Percentiles rank a stretch among this genome's conserved stretches.
Conservation (phyloP, 2,329 filamentous ascomycete genomes). For the Fusarium irregulare region DNA sequence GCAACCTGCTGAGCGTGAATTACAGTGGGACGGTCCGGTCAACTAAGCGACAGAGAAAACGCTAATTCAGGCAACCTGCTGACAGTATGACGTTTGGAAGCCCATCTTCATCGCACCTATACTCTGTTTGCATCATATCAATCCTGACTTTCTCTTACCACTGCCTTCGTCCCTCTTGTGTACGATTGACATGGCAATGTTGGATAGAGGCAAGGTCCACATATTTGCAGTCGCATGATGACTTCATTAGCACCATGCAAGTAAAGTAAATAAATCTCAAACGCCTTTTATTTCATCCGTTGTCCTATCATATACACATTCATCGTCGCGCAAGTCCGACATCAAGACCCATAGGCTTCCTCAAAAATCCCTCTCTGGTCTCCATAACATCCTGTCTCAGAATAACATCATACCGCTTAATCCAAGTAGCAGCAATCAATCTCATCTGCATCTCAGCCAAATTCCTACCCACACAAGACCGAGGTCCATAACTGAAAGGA, state of each 20-base stretch:
- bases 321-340: conserved; percentile 39
- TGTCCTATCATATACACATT: too few species aligned
- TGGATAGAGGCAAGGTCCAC: accelerated
- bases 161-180: too few species aligned
- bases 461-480: conserved; percentile 81
- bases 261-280: accelerated
- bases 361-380: conserved; percentile 82
- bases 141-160: too few species aligned
- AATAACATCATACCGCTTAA: conserved; percentile 61
- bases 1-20: not conserved
- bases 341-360: conserved; percentile 78
- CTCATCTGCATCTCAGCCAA: conserved; percentile 91
- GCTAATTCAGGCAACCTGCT: not conserved
- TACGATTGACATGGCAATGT: accelerated
- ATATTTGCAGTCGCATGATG: too few species aligned
- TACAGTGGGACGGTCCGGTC: accelerated
- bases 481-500: conserved; percentile 77
- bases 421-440: conserved; percentile 78
- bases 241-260: not conserved
- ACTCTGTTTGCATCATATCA: too few species aligned
- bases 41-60: not conserved
- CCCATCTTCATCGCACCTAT: too few species aligned
- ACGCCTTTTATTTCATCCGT: not conserved
- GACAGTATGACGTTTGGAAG: not conserved
- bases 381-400: conserved; percentile 72